phyloP scores from a whole-genome alignment of 768 basidiomycete genomes.

The Xerocomus potaroensis region DNA sequence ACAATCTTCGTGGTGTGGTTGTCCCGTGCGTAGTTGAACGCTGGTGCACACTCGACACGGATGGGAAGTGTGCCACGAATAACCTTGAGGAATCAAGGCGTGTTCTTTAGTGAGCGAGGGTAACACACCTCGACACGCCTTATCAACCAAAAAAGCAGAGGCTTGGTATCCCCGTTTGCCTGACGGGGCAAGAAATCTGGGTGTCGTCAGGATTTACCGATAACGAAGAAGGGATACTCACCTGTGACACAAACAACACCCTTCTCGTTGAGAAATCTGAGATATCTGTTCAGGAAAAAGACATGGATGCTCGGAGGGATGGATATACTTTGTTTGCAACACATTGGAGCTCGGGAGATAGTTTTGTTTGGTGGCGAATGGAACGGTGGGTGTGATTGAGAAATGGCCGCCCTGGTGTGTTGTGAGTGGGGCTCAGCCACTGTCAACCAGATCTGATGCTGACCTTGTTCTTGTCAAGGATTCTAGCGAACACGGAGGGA shows the following conservation, averaged over 20 bases:
- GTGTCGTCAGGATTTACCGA: slow-evolving; percentile 4
- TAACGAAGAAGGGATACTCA: slow-evolving; percentile 18
- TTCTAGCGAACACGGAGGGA: slow-evolving; percentile 86
- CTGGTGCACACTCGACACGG: slow-evolving; percentile 87
- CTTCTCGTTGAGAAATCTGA: slow-evolving; percentile 74
- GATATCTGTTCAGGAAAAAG: not conserved
- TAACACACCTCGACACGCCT: slow-evolving; percentile 65
- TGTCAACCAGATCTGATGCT: not conserved
- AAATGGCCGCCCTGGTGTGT: slow-evolving; percentile 76
- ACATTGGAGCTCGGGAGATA: slow-evolving; percentile 83
- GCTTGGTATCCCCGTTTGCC: slow-evolving; percentile 35
- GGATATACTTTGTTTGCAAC: slow-evolving; percentile 67
- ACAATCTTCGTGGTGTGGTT: slow-evolving; percentile 61
- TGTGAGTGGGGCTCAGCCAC: slow-evolving; percentile 4
- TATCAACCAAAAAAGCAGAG: slow-evolving; percentile 79
- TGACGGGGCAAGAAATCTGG: slow-evolving; percentile 79
- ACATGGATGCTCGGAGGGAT: not conserved
- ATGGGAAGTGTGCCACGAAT: slow-evolving; percentile 81
- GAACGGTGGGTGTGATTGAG: slow-evolving; percentile 70
- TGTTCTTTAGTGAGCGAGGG: not conserved
- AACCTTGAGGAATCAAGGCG: slow-evolving; percentile 39
- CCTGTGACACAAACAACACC: slow-evolving; percentile 86
- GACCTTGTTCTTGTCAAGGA: slow-evolving; percentile 79
- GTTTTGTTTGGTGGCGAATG: slow-evolving; percentile 74
- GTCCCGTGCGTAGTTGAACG: slow-evolving; percentile 90